Evolutionary conservation across 2,329 filamentous ascomycete genomes (phyloP).

Genomic region (Verticillium nonalfalfae): DNA sequence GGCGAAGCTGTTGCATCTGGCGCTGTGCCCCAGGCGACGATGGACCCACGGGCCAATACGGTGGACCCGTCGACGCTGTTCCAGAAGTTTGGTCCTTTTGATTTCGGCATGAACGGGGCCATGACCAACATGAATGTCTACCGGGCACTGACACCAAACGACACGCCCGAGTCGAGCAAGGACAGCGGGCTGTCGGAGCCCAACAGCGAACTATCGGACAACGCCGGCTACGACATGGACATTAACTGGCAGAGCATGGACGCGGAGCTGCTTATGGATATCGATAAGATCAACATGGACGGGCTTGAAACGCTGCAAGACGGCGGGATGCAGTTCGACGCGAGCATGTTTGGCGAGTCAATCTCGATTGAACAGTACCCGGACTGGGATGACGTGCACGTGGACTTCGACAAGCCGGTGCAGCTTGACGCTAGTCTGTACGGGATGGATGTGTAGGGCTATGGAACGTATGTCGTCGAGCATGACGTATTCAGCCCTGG

Average conservation of each 20-base stretch:
- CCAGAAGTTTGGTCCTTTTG: slow-evolving; percentile 30
- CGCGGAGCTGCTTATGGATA: slow-evolving; percentile 33
- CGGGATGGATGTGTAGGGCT: slow-evolving; percentile 20
- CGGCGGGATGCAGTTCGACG: slow-evolving; percentile 13
- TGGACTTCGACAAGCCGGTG: slow-evolving; percentile 47
- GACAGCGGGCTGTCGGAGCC: slow-evolving; percentile 53
- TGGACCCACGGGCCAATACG: slow-evolving; percentile 27
- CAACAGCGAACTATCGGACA: slow-evolving; percentile 56
- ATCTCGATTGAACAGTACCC: slow-evolving; percentile 9
- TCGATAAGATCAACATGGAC: slow-evolving; percentile 29
- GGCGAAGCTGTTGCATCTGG: slow-evolving; percentile 18
- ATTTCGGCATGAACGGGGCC: slow-evolving; percentile 35
- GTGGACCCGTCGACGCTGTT: slow-evolving; percentile 37
- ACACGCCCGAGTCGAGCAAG: slow-evolving; percentile 59
- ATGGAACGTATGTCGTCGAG: slow-evolving; percentile 5
- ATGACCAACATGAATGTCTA: slow-evolving; percentile 49
- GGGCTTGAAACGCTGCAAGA: slow-evolving; percentile 13
- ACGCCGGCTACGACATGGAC: slow-evolving; percentile 45
- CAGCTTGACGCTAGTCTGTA: slow-evolving; percentile 38
- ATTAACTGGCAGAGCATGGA: slow-evolving; percentile 45
- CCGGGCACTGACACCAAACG: slow-evolving; percentile 51
- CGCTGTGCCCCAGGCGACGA: slow-evolving; percentile 2
- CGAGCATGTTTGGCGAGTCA: slow-evolving; percentile 11
- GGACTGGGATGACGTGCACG: slow-evolving; percentile 43
- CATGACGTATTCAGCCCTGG: not conserved